Evolutionary conservation across 768 basidiomycete genomes (phyloP).

Genomic region (Suillus subalutaceus): DNA sequence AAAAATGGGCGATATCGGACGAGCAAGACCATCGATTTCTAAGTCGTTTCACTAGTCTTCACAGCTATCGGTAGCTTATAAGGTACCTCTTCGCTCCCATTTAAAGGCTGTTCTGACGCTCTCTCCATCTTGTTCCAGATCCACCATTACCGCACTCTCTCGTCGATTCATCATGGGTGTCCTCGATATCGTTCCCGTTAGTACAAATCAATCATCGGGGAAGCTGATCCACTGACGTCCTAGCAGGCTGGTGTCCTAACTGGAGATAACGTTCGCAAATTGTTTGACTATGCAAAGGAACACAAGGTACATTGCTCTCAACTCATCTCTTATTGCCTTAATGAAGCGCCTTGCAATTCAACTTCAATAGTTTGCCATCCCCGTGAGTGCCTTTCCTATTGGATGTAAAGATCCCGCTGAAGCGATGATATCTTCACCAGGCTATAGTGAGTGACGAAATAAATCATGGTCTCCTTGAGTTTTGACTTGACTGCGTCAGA

Average conservation of each 20-base stretch:
- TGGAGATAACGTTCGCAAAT: constrained; percentile 91
- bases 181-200: constrained; percentile 82
- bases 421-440: constrained; percentile 36
- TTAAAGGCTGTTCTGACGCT: not conserved
- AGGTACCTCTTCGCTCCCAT: constrained; percentile 8
- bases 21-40: constrained; percentile 8
- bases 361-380: constrained; percentile 71
- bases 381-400: constrained; percentile 53
- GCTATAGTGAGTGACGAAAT: constrained; percentile 66
- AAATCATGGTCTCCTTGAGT: not conserved
- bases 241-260: constrained; percentile 90
- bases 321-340: not conserved
- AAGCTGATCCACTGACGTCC: constrained; percentile 12
- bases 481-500: constrained; percentile 49
- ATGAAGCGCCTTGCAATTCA: constrained; percentile 18
- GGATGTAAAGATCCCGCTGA: not conserved
- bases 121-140: constrained; percentile 9
- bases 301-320: constrained; percentile 63
- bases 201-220: constrained; percentile 24
- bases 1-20: constrained; percentile 8
- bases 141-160: not conserved
- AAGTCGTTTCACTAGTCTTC: constrained; percentile 3
- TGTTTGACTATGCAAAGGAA: constrained; percentile 93
- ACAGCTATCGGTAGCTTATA: constrained; percentile 10
- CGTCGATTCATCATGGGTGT: constrained; percentile 59